Evolutionary conservation across 305 asterid species (phyloP).

Genomic region (Stenogyne calaminthoides): DNA sequence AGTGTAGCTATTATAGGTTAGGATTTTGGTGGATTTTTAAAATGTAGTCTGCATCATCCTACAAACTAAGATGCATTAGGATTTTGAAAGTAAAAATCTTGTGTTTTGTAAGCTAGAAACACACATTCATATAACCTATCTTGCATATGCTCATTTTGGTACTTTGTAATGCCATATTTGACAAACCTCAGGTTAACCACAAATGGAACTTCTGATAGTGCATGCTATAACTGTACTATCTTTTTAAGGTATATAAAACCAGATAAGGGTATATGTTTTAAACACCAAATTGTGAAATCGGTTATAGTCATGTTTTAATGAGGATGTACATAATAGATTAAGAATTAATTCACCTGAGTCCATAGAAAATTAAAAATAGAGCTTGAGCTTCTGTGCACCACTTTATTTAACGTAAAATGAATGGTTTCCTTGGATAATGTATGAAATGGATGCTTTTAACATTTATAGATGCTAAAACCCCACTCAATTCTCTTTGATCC

Average conservation of each 20-base stretch:
- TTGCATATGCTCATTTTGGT: constrained; percentile 9
- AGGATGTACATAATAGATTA: constrained; percentile 18
- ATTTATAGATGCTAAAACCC: constrained; percentile 7
- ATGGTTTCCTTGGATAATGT: background rate
- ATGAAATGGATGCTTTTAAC: background rate
- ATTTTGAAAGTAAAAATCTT: too few relatives aligned
- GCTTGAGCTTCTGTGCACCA: constrained; percentile 18
- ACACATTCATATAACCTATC: background rate
- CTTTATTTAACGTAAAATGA: constrained; percentile 18
- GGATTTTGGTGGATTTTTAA: too few relatives aligned
- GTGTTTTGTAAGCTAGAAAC: too few relatives aligned
- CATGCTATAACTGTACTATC: background rate
- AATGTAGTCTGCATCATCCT: too few relatives aligned
- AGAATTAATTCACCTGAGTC: constrained; percentile 17
- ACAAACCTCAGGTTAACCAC: constrained; percentile 9
- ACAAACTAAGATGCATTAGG: too few relatives aligned
- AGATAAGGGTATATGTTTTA: background rate
- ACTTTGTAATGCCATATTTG: constrained; percentile 18
- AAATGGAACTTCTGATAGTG: constrained; percentile 16
- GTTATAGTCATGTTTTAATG: background rate
- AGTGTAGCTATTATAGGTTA: too few relatives aligned
- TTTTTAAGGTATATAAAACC: background rate
- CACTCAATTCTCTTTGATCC: constrained; percentile 12
- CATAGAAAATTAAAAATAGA: constrained; percentile 11
- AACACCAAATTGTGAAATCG: background rate